Base-by-base conservation (phyloP, 2,329 filamentous ascomycete species). In the Penicillium sp. region DNA sequence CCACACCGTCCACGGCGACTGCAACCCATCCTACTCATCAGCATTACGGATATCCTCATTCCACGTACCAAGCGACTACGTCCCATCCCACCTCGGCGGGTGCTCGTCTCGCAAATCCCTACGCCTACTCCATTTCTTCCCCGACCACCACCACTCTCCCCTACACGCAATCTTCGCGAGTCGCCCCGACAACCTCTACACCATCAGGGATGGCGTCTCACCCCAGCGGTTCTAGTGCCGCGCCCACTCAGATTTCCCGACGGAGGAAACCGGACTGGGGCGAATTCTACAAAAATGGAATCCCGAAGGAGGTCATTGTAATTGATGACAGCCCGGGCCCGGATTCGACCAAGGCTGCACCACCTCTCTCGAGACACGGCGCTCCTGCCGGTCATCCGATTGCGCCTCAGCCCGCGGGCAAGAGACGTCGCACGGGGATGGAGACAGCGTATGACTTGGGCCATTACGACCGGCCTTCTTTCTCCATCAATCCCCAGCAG, bases 261-360 rank as follows among this genome's bases (percentile, higher is more conserved):
- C 45, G 62, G 58, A 60, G 75, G 74, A 60, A 79, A 50, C 83
- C 84, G 33, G 81, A 92, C 64, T 92, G 85, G 85, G 72, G 76
- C 41, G 78, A 75, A 48, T 92, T 89, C 59, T 90, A 89, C 64
- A 83, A 82, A 60, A 89, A 90, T 62, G 85, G 85, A 3, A 68
- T 88, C 16, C 85, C 85, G 15, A 83, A 86, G 60, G 85, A 92
- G 68, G 80, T 92, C 58, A 90, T 92, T 57, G 80, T 90, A 54
- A 92, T 92, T 27, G 64, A 67, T 45, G 82, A 89, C 61, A 80
- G 78, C 3, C 83, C 83, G 35, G 64, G 67, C 8, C 72, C 72
- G 20, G 60, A 64, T 27, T 42, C 53, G 11, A 39, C 54, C 33
- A 52, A 57, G 30, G 44, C 42, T 31, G 39, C 46, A 22, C 37